A percentile compares a stretch with the other conserved stretches of the same genome.
Conservation (phyloP, 225 moss, liverwort and hornwort genomes). For the Pleurozium schreberi region DNA sequence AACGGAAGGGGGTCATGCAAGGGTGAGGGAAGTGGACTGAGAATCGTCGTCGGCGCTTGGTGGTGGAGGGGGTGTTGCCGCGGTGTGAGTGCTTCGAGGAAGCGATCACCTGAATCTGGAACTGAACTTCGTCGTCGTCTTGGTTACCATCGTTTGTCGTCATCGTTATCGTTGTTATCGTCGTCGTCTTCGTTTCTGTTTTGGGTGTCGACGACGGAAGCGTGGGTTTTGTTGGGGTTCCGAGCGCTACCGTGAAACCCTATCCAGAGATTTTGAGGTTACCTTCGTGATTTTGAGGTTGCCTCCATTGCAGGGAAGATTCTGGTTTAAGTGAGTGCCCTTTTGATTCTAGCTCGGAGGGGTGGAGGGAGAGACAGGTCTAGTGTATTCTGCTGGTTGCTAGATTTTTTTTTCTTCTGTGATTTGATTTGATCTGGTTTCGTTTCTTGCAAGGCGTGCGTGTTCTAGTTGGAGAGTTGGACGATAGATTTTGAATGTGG, state of each 20-base stretch:
- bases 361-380: not conserved
- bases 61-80: not conserved
- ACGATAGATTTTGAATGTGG: not conserved
- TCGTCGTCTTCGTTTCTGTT: not conserved
- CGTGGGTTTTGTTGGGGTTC: not conserved
- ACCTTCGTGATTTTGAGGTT: not conserved
- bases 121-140: not conserved
- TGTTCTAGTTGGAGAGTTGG: not conserved
- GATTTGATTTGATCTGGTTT: not conserved
- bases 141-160: not conserved
- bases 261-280: not conserved
- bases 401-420: too few species aligned
- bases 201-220: not conserved
- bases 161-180: not conserved
- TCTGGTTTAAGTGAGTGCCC: not conserved
- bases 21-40: not conserved
- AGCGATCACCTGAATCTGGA: not conserved
- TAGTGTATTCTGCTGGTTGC: not conserved
- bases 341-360: not conserved
- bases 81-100: not conserved
- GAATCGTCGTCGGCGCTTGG: not conserved
- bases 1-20: not conserved
- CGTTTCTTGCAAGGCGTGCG: not conserved
- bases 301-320: not conserved
- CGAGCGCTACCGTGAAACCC: not conserved